Conservation (phyloP, 805 yeast species). For the Kluyveromyces dobzhanskii region DNA sequence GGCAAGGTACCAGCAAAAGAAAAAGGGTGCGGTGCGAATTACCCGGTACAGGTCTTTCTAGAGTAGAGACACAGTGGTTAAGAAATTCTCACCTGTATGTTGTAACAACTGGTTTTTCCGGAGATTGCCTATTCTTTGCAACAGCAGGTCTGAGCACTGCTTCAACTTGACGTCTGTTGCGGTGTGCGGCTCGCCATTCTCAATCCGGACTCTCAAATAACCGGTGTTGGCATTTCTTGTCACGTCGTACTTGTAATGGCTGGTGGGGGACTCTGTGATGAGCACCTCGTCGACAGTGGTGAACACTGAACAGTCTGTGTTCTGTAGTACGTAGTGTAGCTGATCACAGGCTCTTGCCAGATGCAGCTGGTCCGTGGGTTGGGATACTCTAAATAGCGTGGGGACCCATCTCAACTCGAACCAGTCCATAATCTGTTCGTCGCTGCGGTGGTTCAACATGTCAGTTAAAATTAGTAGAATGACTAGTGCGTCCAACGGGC, state of each 20-base stretch:
- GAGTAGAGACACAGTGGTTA: too few relatives aligned
- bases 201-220: neutral
- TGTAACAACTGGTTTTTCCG: slow-evolving; percentile 22
- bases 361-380: neutral
- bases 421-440: neutral
- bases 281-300: neutral
- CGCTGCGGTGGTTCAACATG: neutral
- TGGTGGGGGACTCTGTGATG: neutral
- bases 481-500: neutral
- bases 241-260: too few relatives aligned
- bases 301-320: neutral
- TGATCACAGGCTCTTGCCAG: neutral
- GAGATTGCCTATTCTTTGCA: slow-evolving; percentile 8
- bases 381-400: neutral
- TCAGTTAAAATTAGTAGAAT: neutral
- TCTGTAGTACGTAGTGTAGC: neutral
- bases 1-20: too few relatives aligned
- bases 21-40: too few relatives aligned
- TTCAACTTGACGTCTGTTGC: neutral
- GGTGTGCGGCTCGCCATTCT: neutral
- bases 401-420: neutral
- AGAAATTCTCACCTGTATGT: slow-evolving; percentile 22
- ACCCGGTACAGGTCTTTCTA: too few relatives aligned
- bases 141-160: neutral
- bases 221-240: neutral